These are phyloP conservation scores for Voacanga thouarsii DNA, from an alignment of 257 asterid species.

Conservation along the genomic window DNA sequence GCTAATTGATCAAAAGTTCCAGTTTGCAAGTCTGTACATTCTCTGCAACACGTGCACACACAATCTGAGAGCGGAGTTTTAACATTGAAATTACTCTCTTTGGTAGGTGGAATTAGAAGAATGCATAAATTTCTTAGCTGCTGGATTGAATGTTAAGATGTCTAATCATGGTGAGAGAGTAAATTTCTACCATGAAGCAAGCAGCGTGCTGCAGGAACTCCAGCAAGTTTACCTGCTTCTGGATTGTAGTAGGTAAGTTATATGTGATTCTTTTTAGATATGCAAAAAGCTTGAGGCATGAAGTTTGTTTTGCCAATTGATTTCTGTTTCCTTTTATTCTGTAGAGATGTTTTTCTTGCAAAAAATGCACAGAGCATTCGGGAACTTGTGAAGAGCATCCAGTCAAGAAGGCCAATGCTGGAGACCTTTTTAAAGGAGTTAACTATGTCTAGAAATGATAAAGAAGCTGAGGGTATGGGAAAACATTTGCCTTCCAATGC, in stretches of 20 bases:
- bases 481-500: neutral
- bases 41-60: neutral
- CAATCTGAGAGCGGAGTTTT: neutral
- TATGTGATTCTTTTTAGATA: neutral
- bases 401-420: constrained; percentile 5
- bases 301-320: neutral
- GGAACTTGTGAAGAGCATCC: neutral
- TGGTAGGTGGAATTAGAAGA: constrained; percentile 10
- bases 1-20: too few relatives aligned
- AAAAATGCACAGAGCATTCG: neutral
- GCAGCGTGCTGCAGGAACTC: constrained; percentile 5
- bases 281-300: neutral
- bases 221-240: neutral
- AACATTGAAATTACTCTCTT: neutral
- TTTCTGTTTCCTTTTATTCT: neutral
- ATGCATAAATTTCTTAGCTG: neutral
- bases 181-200: neutral
- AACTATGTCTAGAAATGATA: neutral
- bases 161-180: neutral
- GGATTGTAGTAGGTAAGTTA: constrained; percentile 1
- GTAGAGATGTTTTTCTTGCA: neutral
- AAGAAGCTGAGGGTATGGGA: neutral
- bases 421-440: neutral
- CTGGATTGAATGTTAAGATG: neutral
- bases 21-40: neutral